A percentile compares a stretch with the other conserved stretches of the same genome.
phyloP scores from a whole-genome alignment of 1,284 basidiomycete genomes.

The Apiotrichum brassicae region DNA sequence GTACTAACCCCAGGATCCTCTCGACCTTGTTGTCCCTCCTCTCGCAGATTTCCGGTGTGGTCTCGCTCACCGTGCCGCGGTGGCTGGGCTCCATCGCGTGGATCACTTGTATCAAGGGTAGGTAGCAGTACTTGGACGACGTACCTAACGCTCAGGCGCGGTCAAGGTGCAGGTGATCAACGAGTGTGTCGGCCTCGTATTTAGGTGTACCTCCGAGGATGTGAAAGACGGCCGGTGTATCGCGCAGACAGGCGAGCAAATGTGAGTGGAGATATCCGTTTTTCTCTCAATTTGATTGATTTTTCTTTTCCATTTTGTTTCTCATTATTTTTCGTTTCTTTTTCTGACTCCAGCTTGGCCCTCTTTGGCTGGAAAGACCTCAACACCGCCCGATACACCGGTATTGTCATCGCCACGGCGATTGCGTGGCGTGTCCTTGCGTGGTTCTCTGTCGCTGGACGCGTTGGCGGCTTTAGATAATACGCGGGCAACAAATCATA shows the following conservation, averaged over 20 bases:
- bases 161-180: conserved; percentile 48
- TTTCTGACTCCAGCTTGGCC: conserved; percentile 21
- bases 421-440: conserved; percentile 38
- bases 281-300: background rate
- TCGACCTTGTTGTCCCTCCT: conserved; percentile 42
- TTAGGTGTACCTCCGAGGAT: conserved; percentile 43
- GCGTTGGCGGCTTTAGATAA: conserved; percentile 28
- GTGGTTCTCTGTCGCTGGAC: conserved; percentile 22
- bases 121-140: conserved; percentile 4
- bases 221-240: conserved; percentile 44
- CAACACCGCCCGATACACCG: conserved; percentile 40
- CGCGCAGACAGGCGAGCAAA: conserved; percentile 45
- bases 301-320: too few species aligned
- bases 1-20: conserved; percentile 43
- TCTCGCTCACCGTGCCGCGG: conserved; percentile 45
- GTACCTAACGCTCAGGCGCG: conserved; percentile 17
- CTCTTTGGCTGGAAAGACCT: conserved; percentile 43
- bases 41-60: conserved; percentile 43
- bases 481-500: too few species aligned
- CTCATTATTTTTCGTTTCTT: too few species aligned
- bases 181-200: conserved; percentile 42
- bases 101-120: conserved; percentile 31
- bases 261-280: conserved; percentile 30
- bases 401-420: conserved; percentile 41
- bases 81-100: conserved; percentile 46